Evolutionary conservation across 148 eudicot genomes (phyloP).

Genomic region (Beta vulgaris): DNA sequence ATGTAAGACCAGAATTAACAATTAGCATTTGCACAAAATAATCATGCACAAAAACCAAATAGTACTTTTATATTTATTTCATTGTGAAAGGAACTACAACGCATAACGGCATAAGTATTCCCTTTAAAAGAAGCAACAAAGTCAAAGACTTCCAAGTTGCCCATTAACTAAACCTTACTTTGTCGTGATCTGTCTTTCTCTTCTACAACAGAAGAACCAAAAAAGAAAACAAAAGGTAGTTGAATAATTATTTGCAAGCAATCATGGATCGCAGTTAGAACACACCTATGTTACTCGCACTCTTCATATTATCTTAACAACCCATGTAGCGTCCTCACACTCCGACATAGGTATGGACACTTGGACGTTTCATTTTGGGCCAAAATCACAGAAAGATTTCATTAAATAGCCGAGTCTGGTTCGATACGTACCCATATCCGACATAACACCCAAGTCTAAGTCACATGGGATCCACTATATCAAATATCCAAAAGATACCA

Average conservation of each 20-base stretch:
- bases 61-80: conserved; percentile 6
- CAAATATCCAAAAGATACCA: background rate
- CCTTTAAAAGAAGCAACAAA: conserved; percentile 20
- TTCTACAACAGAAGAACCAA: conserved; percentile 1
- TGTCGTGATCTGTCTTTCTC: conserved; percentile 2
- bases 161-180: conserved; percentile 2
- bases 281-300: too few relatives aligned
- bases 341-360: too few relatives aligned
- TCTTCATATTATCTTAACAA: too few relatives aligned
- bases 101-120: conserved; percentile 7
- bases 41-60: conserved; percentile 1
- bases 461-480: conserved; percentile 11
- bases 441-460: too few relatives aligned
- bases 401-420: too few relatives aligned
- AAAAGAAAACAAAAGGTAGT: background rate
- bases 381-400: too few relatives aligned
- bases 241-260: conserved; percentile 15
- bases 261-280: conserved; percentile 10
- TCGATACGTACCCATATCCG: too few relatives aligned
- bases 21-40: background rate
- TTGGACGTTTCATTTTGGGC: too few relatives aligned
- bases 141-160: conserved; percentile 14
- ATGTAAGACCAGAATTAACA: conserved; percentile 22
- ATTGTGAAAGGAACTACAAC: conserved; percentile 6
- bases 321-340: too few relatives aligned